A percentile compares a stretch with the other conserved stretches of the same genome.
These are phyloP conservation scores for Colletotrichum acutatum DNA, from an alignment of 2,329 filamentous ascomycete species.

Conservation along the genomic window DNA sequence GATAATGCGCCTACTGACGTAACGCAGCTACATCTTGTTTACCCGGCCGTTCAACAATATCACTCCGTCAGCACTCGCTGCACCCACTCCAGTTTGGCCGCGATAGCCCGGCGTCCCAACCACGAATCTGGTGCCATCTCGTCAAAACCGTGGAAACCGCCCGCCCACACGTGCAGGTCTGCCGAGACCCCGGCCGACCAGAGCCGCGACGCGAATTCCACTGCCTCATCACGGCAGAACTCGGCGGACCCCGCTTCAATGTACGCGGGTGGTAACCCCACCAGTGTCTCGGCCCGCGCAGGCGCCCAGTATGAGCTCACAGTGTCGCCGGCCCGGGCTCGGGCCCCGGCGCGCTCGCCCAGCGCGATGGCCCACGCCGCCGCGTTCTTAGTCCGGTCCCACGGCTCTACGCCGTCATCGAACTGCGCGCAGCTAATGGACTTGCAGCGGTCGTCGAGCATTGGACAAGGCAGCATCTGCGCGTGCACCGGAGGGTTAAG, in stretches of 20 bases:
- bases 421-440: constrained; percentile 38
- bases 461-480: constrained; percentile 40
- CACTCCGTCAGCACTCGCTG: too few species aligned
- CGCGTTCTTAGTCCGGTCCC: constrained; percentile 33
- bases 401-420: constrained; percentile 36
- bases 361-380: constrained; percentile 35
- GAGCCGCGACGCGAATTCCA: constrained; percentile 45
- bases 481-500: constrained; percentile 31
- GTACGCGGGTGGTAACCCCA: constrained; percentile 36
- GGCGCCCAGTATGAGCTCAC: constrained; percentile 36
- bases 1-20: not conserved
- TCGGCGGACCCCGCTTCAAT: constrained; percentile 39
- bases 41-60: not conserved
- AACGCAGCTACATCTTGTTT: not conserved
- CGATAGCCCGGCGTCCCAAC: not conserved
- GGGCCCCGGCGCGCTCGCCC: not conserved
- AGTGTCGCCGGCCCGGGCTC: constrained; percentile 25
- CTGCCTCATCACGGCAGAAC: constrained; percentile 39
- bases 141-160: constrained; percentile 53
- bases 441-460: constrained; percentile 38
- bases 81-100: not conserved
- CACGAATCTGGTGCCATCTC: constrained; percentile 26
- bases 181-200: constrained; percentile 50
- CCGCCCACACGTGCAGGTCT: constrained; percentile 56
- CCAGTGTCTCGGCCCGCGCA: constrained; percentile 34